phyloP scores from a whole-genome alignment of 129 eudicot genomes.

The Pittosporum tobira region DNA sequence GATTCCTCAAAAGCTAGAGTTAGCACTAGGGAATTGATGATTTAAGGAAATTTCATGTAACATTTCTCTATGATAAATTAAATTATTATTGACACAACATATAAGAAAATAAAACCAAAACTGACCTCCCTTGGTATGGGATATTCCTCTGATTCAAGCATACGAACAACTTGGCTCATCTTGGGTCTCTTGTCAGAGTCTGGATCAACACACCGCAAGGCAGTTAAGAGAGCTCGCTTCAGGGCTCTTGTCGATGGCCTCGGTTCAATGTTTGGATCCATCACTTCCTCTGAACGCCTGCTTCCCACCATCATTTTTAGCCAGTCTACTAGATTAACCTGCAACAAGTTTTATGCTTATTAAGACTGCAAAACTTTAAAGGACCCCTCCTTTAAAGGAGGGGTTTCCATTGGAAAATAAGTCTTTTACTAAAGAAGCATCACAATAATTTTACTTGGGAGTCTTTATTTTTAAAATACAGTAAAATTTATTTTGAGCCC shows the following conservation, averaged over 20 bases:
- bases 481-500: no score
- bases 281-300: constrained; percentile 84
- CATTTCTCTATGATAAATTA: not conserved
- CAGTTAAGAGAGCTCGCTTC: constrained; percentile 67
- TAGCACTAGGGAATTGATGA: no score
- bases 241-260: constrained; percentile 82
- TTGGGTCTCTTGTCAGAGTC: constrained; percentile 82
- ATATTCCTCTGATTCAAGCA: constrained; percentile 92
- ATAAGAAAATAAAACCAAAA: not conserved
- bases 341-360: constrained; percentile 1
- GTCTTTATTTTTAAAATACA: no score
- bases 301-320: constrained; percentile 90
- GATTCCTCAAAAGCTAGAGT: no score
- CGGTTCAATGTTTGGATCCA: constrained; percentile 71
- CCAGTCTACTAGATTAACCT: constrained; percentile 91
- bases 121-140: constrained; percentile 87
- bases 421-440: no score
- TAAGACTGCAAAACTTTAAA: not conserved
- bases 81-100: not conserved
- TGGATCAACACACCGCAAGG: constrained; percentile 81
- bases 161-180: constrained; percentile 87
- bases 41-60: not conserved
- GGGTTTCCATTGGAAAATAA: no score
- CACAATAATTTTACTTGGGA: no score
- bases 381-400: no score